Conservation (phyloP, 1,284 basidiomycete genomes). For the Omphalotus olearius region DNA sequence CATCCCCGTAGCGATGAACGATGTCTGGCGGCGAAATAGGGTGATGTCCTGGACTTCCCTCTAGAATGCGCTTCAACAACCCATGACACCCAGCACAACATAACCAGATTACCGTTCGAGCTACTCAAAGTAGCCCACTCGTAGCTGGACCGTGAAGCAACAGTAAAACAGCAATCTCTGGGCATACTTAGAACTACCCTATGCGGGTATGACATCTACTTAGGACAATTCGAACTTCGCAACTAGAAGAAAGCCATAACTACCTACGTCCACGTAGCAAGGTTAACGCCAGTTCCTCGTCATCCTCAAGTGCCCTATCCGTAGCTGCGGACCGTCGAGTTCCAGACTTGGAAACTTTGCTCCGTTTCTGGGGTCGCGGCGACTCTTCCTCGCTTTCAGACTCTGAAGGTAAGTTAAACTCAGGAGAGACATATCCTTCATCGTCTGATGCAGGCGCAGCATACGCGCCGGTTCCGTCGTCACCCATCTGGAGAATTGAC, state of each 20-base stretch:
- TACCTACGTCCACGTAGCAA: conserved; percentile 28
- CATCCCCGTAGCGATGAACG: no score
- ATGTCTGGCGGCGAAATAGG: no score
- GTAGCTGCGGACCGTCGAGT: conserved; percentile 7
- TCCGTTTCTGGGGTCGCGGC: conserved; percentile 37
- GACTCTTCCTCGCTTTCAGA: conserved; percentile 37
- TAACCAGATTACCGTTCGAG: no score
- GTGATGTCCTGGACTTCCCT: no score
- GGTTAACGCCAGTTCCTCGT: conserved; percentile 48
- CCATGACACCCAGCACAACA: no score
- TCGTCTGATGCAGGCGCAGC: conserved; percentile 36
- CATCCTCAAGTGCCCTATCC: conserved; percentile 36
- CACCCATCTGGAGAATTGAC: conserved; percentile 11
- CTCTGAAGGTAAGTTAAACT: conserved; percentile 56
- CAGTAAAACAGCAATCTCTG: no score
- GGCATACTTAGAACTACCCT: no score
- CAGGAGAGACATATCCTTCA: conserved; percentile 72
- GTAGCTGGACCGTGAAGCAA: no score
- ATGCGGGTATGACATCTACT: no score
- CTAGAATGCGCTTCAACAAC: no score
- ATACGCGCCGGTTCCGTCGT: conserved; percentile 24
- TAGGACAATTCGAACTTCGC: no score
- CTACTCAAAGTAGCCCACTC: no score
- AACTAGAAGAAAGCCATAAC: background rate
- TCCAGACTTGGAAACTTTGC: conserved; percentile 19